Conservation (phyloP, 2,329 filamentous ascomycete genomes). For the Fusarium sp. region DNA sequence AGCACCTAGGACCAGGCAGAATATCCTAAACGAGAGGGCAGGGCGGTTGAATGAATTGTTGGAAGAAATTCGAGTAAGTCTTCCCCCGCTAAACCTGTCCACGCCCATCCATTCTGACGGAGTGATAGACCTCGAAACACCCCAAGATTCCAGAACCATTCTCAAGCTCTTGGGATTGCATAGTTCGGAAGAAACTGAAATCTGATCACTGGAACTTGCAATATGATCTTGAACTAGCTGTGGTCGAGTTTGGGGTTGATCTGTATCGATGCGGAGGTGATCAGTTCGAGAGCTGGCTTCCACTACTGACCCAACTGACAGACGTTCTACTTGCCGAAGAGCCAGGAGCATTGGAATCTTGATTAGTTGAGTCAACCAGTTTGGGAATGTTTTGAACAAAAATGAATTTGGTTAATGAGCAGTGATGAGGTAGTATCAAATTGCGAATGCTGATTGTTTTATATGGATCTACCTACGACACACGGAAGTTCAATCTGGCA, state of each 20-base stretch:
- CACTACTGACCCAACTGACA: neutral
- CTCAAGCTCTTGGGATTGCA: neutral
- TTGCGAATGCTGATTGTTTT: neutral
- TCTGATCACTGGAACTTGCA: accelerated
- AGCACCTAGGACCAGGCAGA: neutral
- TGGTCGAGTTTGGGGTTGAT: neutral
- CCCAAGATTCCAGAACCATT: neutral
- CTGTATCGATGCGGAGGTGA: neutral
- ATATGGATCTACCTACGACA: neutral
- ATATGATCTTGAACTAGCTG: neutral
- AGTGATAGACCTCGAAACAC: neutral
- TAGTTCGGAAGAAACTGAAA: neutral
- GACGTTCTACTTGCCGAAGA: neutral
- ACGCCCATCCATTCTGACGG: neutral
- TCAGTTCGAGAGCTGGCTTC: neutral
- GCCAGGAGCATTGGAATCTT: accelerated
- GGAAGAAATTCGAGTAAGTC: neutral
- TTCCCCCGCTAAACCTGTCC: neutral
- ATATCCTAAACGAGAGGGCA: neutral
- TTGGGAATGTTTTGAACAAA: neutral
- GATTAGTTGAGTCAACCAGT: accelerated
- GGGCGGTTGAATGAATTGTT: neutral
- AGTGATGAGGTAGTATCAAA: neutral
- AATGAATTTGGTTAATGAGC: accelerated
- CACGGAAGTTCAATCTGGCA: neutral